A percentile compares a stretch with the other conserved stretches of the same genome.
Evolutionary conservation across 495 filamentous ascomycete genomes (phyloP).

Genomic region (Oidiodendron maius): DNA sequence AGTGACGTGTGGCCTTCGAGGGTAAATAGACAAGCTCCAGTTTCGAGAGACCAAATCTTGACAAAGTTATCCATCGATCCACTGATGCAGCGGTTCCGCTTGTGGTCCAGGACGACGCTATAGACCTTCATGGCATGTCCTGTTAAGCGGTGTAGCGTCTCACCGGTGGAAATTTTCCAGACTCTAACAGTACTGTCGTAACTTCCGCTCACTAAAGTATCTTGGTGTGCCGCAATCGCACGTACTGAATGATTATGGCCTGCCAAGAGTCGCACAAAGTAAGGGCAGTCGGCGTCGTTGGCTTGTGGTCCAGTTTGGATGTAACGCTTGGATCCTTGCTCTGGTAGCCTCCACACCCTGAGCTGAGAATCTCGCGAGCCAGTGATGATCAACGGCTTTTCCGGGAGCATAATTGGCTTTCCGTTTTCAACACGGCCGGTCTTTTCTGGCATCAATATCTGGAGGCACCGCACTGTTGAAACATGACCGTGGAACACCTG

Average conservation of each 20-base stretch:
- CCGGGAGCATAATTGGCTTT: constrained; percentile 79
- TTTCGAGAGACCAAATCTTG: constrained; percentile 97
- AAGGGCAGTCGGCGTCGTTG: constrained; percentile 83
- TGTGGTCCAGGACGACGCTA: constrained; percentile 89
- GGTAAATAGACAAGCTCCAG: constrained; percentile 76
- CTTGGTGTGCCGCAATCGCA: constrained; percentile 91
- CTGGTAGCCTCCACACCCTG: constrained; percentile 93
- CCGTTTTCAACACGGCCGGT: constrained; percentile 68
- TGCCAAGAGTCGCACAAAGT: constrained; percentile 80
- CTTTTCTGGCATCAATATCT: constrained; percentile 84
- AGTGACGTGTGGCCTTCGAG: constrained; percentile 93
- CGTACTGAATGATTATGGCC: constrained; percentile 96
- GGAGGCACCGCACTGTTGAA: constrained; percentile 91
- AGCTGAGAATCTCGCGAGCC: constrained; percentile 93
- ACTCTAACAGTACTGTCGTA: constrained; percentile 96
- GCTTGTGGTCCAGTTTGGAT: constrained; percentile 69
- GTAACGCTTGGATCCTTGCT: constrained; percentile 64
- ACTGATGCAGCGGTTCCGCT: constrained; percentile 91
- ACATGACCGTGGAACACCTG: constrained; percentile 97
- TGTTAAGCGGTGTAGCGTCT: constrained; percentile 77
- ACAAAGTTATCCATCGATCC: constrained; percentile 98
- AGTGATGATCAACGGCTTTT: constrained; percentile 91
- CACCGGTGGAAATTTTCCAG: constrained; percentile 95
- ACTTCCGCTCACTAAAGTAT: constrained; percentile 97
- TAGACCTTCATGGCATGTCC: constrained; percentile 95